Conservation (phyloP, 371 early-diverging fungal species). For the Syncephalastrum contaminatum region DNA sequence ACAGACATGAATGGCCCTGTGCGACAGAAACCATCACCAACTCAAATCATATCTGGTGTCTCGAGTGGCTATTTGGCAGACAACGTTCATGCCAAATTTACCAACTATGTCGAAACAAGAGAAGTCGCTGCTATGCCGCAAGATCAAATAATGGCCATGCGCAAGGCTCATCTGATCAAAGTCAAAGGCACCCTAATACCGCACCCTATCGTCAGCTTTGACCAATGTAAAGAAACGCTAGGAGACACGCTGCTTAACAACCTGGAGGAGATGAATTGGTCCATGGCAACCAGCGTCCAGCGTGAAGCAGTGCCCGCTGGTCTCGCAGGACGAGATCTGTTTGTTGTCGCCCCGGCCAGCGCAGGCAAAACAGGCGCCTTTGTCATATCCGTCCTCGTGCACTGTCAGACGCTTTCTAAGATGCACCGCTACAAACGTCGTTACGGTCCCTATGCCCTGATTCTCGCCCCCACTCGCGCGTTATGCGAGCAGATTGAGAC, state of each 20-base stretch:
- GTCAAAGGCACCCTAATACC: constrained; percentile 51
- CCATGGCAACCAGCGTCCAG: constrained; percentile 57
- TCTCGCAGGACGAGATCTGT: constrained; percentile 66
- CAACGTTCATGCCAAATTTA: constrained; percentile 46
- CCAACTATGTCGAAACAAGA: constrained; percentile 48
- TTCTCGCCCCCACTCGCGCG: constrained; percentile 61
- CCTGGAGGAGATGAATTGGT: constrained; percentile 38
- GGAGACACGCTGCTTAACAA: constrained; percentile 41
- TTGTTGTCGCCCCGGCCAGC: constrained; percentile 71
- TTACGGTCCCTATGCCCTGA: constrained; percentile 54
- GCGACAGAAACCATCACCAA: constrained; percentile 6
- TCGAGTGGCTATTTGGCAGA: constrained; percentile 25
- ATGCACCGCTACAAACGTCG: constrained; percentile 32
- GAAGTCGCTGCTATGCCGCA: constrained; percentile 27
- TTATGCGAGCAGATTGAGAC: constrained; percentile 54
- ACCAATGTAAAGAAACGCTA: constrained; percentile 38
- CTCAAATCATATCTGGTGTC: no score
- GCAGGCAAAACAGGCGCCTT: constrained; percentile 62
- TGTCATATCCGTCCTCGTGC: constrained; percentile 52
- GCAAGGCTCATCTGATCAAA: constrained; percentile 40
- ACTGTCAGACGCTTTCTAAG: constrained; percentile 48
- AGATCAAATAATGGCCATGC: constrained; percentile 30
- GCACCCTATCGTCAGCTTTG: constrained; percentile 48
- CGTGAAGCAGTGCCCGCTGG: constrained; percentile 68
- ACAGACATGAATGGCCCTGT: constrained; percentile 19